Evolutionary conservation across 1,284 basidiomycete genomes (phyloP).

Genomic region (Pseudozyma pruni): DNA sequence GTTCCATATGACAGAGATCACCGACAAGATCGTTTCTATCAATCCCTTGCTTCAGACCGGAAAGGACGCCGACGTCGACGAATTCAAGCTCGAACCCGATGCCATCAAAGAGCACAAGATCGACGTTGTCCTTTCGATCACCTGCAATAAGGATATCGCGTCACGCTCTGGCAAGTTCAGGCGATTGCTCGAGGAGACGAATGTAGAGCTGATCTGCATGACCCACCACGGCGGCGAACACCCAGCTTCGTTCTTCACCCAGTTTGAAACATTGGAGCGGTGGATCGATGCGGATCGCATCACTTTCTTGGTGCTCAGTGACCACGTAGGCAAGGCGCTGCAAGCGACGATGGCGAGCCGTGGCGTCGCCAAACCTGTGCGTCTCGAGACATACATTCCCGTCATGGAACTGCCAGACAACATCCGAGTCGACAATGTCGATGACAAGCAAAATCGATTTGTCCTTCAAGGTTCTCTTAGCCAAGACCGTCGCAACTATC

Average conservation of each 20-base stretch:
- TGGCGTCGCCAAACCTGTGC: conserved; percentile 6
- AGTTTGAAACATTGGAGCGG: neutral
- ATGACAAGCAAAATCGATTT: conserved; percentile 6
- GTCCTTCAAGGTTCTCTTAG: conserved; percentile 12
- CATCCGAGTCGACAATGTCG: neutral
- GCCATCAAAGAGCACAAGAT: conserved; percentile 3
- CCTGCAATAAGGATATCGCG: conserved; percentile 4
- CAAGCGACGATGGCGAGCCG: neutral
- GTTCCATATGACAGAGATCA: conserved; percentile 8
- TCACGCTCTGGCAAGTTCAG: neutral
- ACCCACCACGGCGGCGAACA: neutral
- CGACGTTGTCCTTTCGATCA: conserved; percentile 5
- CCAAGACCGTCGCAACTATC: conserved; percentile 1
- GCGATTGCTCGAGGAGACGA: conserved; percentile 3
- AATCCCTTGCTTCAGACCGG: neutral
- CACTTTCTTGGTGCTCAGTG: conserved; percentile 13
- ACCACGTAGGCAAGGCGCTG: conserved; percentile 7
- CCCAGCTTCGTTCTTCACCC: neutral
- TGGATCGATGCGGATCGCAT: conserved; percentile 9
- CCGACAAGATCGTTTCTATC: neutral
- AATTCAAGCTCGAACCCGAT: conserved; percentile 1
- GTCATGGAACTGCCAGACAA: conserved; percentile 4
- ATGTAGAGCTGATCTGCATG: conserved; percentile 7
- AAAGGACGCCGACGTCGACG: neutral
- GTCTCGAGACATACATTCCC: conserved; percentile 5